Conservation (phyloP, 139 green algal species). For the Chlorella vulgaris region DNA sequence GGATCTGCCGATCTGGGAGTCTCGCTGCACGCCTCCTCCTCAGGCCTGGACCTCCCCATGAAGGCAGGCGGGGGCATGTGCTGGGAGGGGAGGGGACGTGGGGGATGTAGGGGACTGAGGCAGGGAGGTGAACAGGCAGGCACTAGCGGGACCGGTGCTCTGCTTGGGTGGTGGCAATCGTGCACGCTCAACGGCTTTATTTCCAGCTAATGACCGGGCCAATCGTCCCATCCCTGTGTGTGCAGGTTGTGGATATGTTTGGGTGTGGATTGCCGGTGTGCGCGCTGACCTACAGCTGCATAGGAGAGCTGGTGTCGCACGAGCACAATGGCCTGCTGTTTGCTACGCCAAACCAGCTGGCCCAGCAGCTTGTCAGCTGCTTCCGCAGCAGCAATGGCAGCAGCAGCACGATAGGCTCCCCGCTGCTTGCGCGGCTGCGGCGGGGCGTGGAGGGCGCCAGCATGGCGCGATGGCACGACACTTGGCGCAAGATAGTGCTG, state of each 20-base stretch:
- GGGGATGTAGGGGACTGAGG: not conserved
- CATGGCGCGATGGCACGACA: constrained; percentile 47
- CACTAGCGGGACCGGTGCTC: too few relatives aligned
- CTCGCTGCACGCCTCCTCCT: constrained; percentile 89
- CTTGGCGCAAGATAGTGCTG: constrained; percentile 47
- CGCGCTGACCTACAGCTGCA: constrained; percentile 81
- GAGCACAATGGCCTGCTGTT: constrained; percentile 88
- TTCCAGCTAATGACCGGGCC: not conserved
- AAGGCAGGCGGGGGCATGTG: constrained; percentile 67
- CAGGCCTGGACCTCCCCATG: constrained; percentile 97
- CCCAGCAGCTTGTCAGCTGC: constrained; percentile 58
- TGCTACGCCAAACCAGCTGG: constrained; percentile 60
- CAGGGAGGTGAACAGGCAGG: not conserved
- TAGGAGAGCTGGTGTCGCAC: constrained; percentile 81
- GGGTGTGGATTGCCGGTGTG: constrained; percentile 90
- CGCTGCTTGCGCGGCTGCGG: constrained; percentile 33
- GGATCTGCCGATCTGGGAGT: constrained; percentile 91
- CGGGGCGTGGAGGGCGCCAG: constrained; percentile 21
- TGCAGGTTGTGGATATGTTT: constrained; percentile 99
- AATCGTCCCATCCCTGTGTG: constrained; percentile 65
- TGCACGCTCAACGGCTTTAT: too few relatives aligned
- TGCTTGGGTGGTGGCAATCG: too few relatives aligned
- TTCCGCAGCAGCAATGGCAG: constrained; percentile 55
- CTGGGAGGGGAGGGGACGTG: not conserved
- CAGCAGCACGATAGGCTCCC: not conserved